These are phyloP conservation scores for Trifolium subterraneum DNA, from an alignment of 306 rosid genomes.

Conservation along the genomic window DNA sequence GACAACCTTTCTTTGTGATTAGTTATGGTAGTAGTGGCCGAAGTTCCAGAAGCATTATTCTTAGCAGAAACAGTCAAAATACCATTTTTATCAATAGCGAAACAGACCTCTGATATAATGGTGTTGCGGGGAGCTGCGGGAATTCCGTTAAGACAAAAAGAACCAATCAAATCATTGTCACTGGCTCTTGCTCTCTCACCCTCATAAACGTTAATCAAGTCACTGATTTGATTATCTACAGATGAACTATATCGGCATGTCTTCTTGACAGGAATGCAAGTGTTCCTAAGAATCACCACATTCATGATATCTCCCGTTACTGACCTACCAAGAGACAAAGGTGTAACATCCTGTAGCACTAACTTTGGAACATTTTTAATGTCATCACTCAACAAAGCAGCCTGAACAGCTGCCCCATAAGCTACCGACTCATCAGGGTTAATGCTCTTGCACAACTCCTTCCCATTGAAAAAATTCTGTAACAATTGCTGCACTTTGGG, in stretches of 20 bases:
- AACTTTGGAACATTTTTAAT: constrained; percentile 36
- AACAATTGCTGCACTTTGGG: constrained; percentile 5
- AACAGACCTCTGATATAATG: constrained; percentile 40
- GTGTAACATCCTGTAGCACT: constrained; percentile 53
- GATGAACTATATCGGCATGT: accelerated
- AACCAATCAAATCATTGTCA: constrained; percentile 52
- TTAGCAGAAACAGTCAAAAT: constrained; percentile 1
- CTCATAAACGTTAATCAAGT: constrained; percentile 7
- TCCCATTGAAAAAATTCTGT: neutral
- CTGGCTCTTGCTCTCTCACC: neutral
- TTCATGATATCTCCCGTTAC: neutral
- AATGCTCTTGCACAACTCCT: neutral
- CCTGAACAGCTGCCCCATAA: constrained; percentile 35
- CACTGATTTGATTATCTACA: constrained; percentile 43
- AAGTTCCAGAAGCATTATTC: neutral
- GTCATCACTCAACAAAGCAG: constrained; percentile 6
- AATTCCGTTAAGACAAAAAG: constrained; percentile 38
- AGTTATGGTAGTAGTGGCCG: neutral
- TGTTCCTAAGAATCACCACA: constrained; percentile 3
- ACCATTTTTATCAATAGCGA: constrained; percentile 29
- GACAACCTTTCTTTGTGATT: constrained; percentile 46
- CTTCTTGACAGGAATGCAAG: neutral
- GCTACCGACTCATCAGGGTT: constrained; percentile 38
- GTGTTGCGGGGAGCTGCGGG: constrained; percentile 51
- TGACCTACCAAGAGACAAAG: constrained; percentile 48